phyloP scores from a whole-genome alignment of 2,329 filamentous ascomycete species.

The Colletotrichum tofieldiae region DNA sequence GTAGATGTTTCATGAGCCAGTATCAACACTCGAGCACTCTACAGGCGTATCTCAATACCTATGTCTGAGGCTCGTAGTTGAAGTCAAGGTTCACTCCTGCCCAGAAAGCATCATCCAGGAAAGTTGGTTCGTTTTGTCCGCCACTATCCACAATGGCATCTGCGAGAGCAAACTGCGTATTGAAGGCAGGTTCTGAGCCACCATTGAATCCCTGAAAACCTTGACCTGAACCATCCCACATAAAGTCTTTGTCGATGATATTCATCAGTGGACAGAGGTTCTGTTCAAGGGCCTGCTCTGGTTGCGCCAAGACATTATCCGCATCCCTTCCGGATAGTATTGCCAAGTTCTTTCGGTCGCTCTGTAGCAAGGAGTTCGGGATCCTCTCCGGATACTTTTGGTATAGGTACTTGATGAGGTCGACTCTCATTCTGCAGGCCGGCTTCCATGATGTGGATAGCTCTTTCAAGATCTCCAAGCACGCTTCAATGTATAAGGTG shows the following conservation, averaged over 20 bases:
- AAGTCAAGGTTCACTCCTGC: conserved; percentile 28
- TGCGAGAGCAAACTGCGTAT: conserved; percentile 34
- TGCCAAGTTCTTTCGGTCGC: neutral
- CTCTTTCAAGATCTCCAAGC: conserved; percentile 33
- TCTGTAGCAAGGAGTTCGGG: conserved; percentile 31
- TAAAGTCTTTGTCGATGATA: conserved; percentile 17
- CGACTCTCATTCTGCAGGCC: conserved; percentile 21
- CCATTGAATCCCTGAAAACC: conserved; percentile 4
- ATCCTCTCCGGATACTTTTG: conserved; percentile 39
- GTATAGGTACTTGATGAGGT: conserved; percentile 35
- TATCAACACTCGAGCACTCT: neutral
- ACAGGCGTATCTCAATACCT: neutral
- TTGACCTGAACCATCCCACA: conserved; percentile 12
- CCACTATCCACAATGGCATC: conserved; percentile 27
- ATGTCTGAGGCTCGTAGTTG: conserved; percentile 15
- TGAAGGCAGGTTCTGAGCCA: conserved; percentile 29
- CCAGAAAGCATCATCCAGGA: conserved; percentile 39
- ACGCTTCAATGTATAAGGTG: conserved; percentile 38
- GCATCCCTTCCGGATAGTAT: neutral
- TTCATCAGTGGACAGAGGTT: conserved; percentile 38
- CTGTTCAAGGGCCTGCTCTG: conserved; percentile 28
- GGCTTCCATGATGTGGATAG: conserved; percentile 37
- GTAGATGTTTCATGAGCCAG: too few species aligned
- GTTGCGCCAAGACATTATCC: conserved; percentile 1
- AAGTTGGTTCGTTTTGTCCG: neutral